These are phyloP conservation scores for Trematosphaeria pertusa DNA, from an alignment of 2,329 filamentous ascomycete genomes.

Conservation along the genomic window DNA sequence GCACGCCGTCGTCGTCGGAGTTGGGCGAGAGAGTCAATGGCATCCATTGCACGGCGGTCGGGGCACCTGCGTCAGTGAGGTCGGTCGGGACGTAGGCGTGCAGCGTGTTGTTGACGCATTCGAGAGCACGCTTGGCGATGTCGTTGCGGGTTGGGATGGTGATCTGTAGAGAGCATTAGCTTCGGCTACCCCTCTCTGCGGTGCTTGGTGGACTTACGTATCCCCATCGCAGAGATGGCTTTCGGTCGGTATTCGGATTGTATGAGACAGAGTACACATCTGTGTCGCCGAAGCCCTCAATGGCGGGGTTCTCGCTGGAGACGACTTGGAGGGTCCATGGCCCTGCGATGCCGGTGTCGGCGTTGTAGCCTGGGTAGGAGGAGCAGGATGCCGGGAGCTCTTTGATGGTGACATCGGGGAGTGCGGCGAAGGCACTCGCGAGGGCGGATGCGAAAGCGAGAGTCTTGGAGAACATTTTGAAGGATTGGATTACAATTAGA, in stretches of 20 bases:
- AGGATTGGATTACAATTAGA: too few species aligned
- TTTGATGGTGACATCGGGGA: slow-evolving; percentile 21
- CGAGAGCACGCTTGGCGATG: slow-evolving; percentile 21
- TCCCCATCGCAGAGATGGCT: slow-evolving; percentile 21
- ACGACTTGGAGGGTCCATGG: slow-evolving; percentile 18
- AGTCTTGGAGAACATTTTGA: slow-evolving; percentile 37
- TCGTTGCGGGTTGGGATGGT: slow-evolving; percentile 23
- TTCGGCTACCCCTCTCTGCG: too few species aligned
- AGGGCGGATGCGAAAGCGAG: slow-evolving; percentile 12
- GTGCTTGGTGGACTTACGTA: slow-evolving; percentile 15
- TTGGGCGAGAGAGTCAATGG: slow-evolving; percentile 20
- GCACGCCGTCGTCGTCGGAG: slow-evolving; percentile 17
- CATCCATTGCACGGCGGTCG: slow-evolving; percentile 18
- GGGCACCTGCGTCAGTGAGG: slow-evolving; percentile 16
- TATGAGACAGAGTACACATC: slow-evolving; percentile 13
- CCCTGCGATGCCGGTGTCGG: slow-evolving; percentile 17
- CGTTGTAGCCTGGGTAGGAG: slow-evolving; percentile 26
- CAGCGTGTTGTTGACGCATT: slow-evolving; percentile 20
- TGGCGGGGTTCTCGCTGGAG: slow-evolving; percentile 22
- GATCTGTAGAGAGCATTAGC: too few species aligned
- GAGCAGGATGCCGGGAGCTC: slow-evolving; percentile 22
- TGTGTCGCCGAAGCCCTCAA: slow-evolving; percentile 20
- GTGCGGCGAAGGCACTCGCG: slow-evolving; percentile 12
- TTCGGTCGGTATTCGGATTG: slow-evolving; percentile 7
- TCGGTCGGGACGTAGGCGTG: slow-evolving; percentile 16